Percentiles rank a stretch among this genome's conserved stretches.
Evolutionary conservation across 2,329 filamentous ascomycete species (phyloP).

Genomic region (Xylariomycetidae sp.): DNA sequence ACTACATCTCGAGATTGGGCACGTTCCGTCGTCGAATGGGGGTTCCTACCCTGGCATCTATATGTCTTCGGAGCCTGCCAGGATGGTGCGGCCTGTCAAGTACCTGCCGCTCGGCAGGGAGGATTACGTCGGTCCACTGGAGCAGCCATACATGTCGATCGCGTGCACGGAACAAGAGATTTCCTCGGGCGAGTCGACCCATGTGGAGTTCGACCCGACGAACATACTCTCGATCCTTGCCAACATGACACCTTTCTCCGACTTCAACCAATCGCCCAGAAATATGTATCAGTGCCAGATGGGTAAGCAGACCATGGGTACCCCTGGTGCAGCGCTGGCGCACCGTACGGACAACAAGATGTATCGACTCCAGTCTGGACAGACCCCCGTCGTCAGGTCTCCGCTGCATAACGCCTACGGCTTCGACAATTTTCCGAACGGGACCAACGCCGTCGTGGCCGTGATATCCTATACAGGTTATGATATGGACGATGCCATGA

Average conservation of each 20-base stretch:
- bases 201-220: slow-evolving; percentile 90
- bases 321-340: slow-evolving; percentile 76
- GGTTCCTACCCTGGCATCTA: slow-evolving; percentile 97
- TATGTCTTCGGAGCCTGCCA: slow-evolving; percentile 79
- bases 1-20: slow-evolving; percentile 82
- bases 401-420: slow-evolving; percentile 95
- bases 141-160: slow-evolving; percentile 98
- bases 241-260: slow-evolving; percentile 98
- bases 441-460: slow-evolving; percentile 89
- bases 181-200: slow-evolving; percentile 80
- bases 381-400: slow-evolving; percentile 88
- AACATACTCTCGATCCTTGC: slow-evolving; percentile 97
- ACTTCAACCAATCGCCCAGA: slow-evolving; percentile 96
- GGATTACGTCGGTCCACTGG: slow-evolving; percentile 87
- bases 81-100: slow-evolving; percentile 89
- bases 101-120: slow-evolving; percentile 82
- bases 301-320: slow-evolving; percentile 99
- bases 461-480: slow-evolving; percentile 99
- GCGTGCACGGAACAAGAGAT: slow-evolving; percentile 87
- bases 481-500: slow-evolving; percentile 99
- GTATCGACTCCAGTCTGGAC: slow-evolving; percentile 90
- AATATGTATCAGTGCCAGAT: slow-evolving; percentile 99
- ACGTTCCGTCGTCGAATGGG: slow-evolving; percentile 79
- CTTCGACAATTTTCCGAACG: slow-evolving; percentile 97
- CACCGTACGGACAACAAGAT: slow-evolving; percentile 97